Base-by-base conservation (phyloP, 2,329 filamentous ascomycete species). In the Cordyceps cateniannulata region DNA sequence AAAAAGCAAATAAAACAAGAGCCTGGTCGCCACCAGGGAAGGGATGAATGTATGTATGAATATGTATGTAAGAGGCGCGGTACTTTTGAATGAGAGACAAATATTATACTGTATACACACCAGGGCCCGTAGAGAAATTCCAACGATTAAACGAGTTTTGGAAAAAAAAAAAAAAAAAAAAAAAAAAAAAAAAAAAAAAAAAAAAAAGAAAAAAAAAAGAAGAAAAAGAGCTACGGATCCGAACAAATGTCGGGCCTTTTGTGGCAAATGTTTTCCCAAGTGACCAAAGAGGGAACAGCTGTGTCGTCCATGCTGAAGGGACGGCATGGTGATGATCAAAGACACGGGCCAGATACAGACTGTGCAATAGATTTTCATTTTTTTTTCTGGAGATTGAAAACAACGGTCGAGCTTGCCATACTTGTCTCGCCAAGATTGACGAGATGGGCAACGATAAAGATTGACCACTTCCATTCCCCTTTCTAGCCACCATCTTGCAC, bases 401-500 rank as follows among this genome's bases (percentile, higher is more conserved):
- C 3, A n/a, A 27, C 12, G 20, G 27, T 47, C n/a, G 42, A 25
- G 27, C 44, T 57, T 22, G 10, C 29, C n/a, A n/a, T n/a, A n/a
- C 40, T 40, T 49, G 29, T 56, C 32, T 49, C 14, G 14, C 18
- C 35, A 38, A 7, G 35, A 38, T 38, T 10, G 35, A 12, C 35
- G 8, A 29, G 27, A 29, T 29, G 27, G n/a, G 27, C 27, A 8
- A 29, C 27, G 27, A 29, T 8, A 35, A 25, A 57, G 54, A 57
- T 57, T 57, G 44, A 38, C 54, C 16, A n/a, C 25, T 38, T 27
- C 18, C 24, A 40, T 57, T 57, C 54, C 54, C 54, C 32, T 27
- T 57, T 40, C 32, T 38, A 49, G 54, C 54, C 54, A 57, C 16
- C 54, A 57, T 49, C 44, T 48, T 57, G 56, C 45, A 59, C 38